phyloP scores from a whole-genome alignment of 1,284 basidiomycete genomes.

The Mycena sp. region DNA sequence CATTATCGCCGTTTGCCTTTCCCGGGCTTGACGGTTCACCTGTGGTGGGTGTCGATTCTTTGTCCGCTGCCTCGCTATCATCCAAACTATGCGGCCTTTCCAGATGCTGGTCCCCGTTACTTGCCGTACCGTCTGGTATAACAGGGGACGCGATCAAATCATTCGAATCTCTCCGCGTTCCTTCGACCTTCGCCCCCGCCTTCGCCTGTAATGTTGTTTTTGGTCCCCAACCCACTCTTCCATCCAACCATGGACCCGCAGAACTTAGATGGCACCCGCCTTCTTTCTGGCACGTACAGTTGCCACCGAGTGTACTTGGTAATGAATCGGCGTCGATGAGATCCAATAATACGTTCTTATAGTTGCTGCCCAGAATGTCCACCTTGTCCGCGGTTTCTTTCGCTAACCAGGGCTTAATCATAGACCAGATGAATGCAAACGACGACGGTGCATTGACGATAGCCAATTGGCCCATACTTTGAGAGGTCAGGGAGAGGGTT shows the following conservation, averaged over 20 bases:
- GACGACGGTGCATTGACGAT: constrained; percentile 76
- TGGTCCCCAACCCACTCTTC: constrained; percentile 61
- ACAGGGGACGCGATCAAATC: not conserved
- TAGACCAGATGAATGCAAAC: constrained; percentile 75
- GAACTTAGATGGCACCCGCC: constrained; percentile 70
- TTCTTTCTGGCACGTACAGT: constrained; percentile 47
- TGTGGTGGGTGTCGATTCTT: not conserved
- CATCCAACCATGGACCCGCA: constrained; percentile 76
- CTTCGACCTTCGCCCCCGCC: constrained; percentile 18
- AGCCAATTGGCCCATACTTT: constrained; percentile 72
- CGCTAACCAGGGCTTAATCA: constrained; percentile 74
- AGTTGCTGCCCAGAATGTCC: constrained; percentile 68
- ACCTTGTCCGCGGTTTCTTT: constrained; percentile 76
- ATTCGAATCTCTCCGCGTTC: not conserved
- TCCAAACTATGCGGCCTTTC: not conserved
- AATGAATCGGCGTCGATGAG: constrained; percentile 63
- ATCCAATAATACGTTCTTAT: constrained; percentile 60
- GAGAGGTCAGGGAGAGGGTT: not conserved
- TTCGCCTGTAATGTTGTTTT: constrained; percentile 35
- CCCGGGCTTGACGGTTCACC: not conserved
- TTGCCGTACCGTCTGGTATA: not conserved
- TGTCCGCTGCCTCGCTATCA: not conserved
- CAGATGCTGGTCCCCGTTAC: not conserved
- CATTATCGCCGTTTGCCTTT: constrained; percentile 34
- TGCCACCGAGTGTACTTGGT: constrained; percentile 47